Percentiles rank a stretch among this genome's conserved stretches.
phyloP scores from a whole-genome alignment of 148 eudicot genomes.

The Fagopyrum homotropicum region DNA sequence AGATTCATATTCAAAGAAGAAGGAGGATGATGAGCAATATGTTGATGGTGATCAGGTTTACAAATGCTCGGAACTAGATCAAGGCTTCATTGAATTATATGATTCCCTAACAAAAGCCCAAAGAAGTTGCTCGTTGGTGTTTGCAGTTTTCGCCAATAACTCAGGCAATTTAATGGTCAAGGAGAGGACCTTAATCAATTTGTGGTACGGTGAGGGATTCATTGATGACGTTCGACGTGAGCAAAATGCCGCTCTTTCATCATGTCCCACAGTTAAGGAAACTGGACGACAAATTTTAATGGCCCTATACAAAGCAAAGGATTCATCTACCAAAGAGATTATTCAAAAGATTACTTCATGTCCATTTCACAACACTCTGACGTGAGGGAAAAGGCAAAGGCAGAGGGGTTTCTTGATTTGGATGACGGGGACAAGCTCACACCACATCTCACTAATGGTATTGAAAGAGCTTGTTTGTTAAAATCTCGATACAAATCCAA shows the following conservation, averaged over 20 bases:
- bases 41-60: background rate
- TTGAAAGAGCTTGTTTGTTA: background rate
- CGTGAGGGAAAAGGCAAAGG: background rate
- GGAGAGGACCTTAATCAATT: slow-evolving; percentile 26
- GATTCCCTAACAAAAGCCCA: background rate
- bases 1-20: background rate
- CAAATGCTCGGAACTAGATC: no score
- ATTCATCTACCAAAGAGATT: background rate
- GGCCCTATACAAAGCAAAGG: background rate
- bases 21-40: background rate
- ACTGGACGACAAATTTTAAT: background rate
- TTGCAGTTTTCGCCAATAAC: background rate
- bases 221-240: slow-evolving; percentile 13
- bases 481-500: background rate
- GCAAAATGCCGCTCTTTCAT: no score
- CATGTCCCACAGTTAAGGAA: background rate
- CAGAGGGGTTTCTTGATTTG: background rate
- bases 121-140: background rate
- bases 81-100: background rate
- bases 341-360: background rate
- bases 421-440: background rate
- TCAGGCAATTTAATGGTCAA: background rate
- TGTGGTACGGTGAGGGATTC: slow-evolving; percentile 45
- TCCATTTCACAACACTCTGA: no score
- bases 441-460: background rate